These are phyloP conservation scores for Beauveria asiatica DNA, from an alignment of 2,329 filamentous ascomycete species.

Conservation along the genomic window DNA sequence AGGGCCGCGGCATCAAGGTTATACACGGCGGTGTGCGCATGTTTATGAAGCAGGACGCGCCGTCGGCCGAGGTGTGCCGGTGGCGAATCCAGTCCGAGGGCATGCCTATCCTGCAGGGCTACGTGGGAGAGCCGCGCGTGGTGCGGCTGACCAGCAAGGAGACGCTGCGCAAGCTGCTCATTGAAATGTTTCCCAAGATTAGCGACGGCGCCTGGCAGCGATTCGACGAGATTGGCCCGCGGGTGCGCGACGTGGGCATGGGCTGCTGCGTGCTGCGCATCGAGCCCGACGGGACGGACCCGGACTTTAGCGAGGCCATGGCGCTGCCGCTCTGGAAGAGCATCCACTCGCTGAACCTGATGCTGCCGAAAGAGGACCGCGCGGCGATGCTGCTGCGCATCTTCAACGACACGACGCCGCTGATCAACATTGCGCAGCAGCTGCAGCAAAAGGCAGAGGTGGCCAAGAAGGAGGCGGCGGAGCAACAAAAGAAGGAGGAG, in stretches of 20 bases:
- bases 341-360: slow-evolving; percentile 84
- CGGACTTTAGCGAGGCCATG: slow-evolving; percentile 63
- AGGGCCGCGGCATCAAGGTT: slow-evolving; percentile 86
- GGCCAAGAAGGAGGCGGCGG: slow-evolving; percentile 15
- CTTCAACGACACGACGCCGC: slow-evolving; percentile 79
- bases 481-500: slow-evolving; percentile 12
- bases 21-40: slow-evolving; percentile 96
- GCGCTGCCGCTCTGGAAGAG: slow-evolving; percentile 92
- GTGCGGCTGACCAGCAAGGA: slow-evolving; percentile 67
- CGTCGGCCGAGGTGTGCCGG: slow-evolving; percentile 74
- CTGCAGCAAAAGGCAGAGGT: slow-evolving; percentile 20
- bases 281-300: slow-evolving; percentile 59
- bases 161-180: slow-evolving; percentile 73
- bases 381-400: slow-evolving; percentile 84
- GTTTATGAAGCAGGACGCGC: slow-evolving; percentile 96
- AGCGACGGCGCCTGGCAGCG: slow-evolving; percentile 63
- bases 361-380: slow-evolving; percentile 96
- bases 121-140: slow-evolving; percentile 71
- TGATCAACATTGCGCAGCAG: slow-evolving; percentile 56
- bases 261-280: slow-evolving; percentile 87
- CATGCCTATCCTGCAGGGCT: slow-evolving; percentile 81
- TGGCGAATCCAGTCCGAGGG: slow-evolving; percentile 97
- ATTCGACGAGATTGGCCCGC: slow-evolving; percentile 81
- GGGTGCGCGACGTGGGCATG: slow-evolving; percentile 70
- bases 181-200: slow-evolving; percentile 96